Evolutionary conservation across 1,284 basidiomycete species (phyloP).

Genomic region (Cryptococcus jaspeensis): DNA sequence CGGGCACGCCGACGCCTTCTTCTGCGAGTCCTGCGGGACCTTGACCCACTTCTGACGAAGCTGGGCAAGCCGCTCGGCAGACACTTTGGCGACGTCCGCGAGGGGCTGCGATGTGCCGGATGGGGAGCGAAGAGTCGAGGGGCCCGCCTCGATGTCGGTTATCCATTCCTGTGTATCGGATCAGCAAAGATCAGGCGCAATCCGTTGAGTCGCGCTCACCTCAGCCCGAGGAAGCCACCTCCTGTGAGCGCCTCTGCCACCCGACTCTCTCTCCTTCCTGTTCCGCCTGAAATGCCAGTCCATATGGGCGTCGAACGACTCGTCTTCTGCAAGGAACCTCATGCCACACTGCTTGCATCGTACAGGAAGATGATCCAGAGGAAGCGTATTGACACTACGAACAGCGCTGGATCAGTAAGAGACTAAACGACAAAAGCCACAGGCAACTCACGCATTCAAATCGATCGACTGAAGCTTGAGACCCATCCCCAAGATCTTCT

Average conservation of each 20-base stretch:
- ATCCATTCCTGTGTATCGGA: background rate
- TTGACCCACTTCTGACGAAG: constrained; percentile 77
- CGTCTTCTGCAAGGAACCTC: constrained; percentile 70
- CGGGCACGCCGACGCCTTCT: constrained; percentile 83
- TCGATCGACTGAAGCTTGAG: constrained; percentile 69
- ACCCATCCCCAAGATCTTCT: constrained; percentile 65
- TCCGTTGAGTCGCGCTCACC: constrained; percentile 57
- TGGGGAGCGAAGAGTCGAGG: constrained; percentile 21
- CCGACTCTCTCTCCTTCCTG: constrained; percentile 77
- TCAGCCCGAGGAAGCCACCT: constrained; percentile 85
- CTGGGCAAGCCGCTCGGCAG: constrained; percentile 71
- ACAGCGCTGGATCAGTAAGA: background rate
- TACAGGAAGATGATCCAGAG: constrained; percentile 71
- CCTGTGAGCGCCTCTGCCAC: constrained; percentile 82
- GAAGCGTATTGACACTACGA: constrained; percentile 62
- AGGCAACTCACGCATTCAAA: constrained; percentile 63
- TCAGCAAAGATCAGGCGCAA: constrained; percentile 20
- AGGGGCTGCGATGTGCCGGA: constrained; percentile 2
- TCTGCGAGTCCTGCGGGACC: constrained; percentile 70
- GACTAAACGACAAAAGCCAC: background rate
- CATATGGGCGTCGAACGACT: constrained; percentile 81
- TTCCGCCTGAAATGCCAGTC: constrained; percentile 98
- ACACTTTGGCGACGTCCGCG: constrained; percentile 29
- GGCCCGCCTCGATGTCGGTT: constrained; percentile 30
- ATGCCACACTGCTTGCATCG: constrained; percentile 94